Percentiles rank a stretch among this genome's conserved stretches.
Conservation (phyloP, 1,284 basidiomycete species). For the Pterula multifida region DNA sequence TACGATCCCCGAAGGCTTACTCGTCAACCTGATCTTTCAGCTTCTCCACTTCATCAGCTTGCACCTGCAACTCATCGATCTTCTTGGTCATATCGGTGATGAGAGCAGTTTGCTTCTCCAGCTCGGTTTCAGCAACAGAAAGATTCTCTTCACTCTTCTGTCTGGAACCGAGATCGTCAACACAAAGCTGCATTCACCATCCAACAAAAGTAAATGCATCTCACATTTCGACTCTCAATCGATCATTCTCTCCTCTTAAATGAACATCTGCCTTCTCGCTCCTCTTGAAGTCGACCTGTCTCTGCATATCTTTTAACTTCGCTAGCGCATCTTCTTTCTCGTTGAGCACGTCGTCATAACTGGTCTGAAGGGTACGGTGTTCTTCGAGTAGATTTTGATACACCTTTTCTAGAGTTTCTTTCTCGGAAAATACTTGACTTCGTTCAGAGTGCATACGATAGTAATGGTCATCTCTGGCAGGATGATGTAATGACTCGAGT, state of each 20-base stretch:
- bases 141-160: conserved; percentile 87
- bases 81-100: conserved; percentile 67
- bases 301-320: conserved; percentile 42
- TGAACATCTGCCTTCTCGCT: conserved; percentile 60
- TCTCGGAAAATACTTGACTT: conserved; percentile 62
- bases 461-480: conserved; percentile 68
- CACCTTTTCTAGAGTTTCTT: conserved; percentile 70
- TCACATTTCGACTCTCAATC: conserved; percentile 69
- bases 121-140: conserved; percentile 63
- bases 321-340: conserved; percentile 62
- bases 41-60: conserved; percentile 65
- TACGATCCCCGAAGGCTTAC: conserved; percentile 30
- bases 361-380: conserved; percentile 60
- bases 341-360: conserved; percentile 52
- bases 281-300: conserved; percentile 44
- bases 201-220: conserved; percentile 18
- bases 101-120: conserved; percentile 62
- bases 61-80: conserved; percentile 72
- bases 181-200: conserved; percentile 6
- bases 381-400: conserved; percentile 70
- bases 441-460: conserved; percentile 74
- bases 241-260: conserved; percentile 70
- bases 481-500: conserved; percentile 9
- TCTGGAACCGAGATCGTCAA: conserved; percentile 31
- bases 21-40: conserved; percentile 94